Percentiles rank a stretch among this genome's conserved stretches.
These are phyloP conservation scores for Actinomucor elegans DNA, from an alignment of 371 early-diverging fungal species.

Conservation along the genomic window DNA sequence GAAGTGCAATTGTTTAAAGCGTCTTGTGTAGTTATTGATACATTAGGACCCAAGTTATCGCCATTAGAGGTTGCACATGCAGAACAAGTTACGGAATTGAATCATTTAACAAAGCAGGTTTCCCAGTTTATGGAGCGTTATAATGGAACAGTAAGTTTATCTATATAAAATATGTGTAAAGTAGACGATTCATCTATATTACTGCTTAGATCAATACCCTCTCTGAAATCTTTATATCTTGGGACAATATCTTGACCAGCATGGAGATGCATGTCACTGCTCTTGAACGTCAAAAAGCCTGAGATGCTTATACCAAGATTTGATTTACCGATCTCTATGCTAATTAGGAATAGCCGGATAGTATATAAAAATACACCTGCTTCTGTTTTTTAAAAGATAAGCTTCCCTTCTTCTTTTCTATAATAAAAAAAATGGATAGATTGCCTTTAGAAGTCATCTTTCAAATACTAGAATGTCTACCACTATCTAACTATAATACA, in stretches of 20 bases:
- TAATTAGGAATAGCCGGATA: too few species aligned
- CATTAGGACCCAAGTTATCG: conserved; percentile 45
- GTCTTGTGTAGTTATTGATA: conserved; percentile 37
- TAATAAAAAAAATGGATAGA: conserved; percentile 13
- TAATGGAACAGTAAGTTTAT: conserved; percentile 45
- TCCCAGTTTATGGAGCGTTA: conserved; percentile 54
- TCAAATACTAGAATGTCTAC: conserved; percentile 33
- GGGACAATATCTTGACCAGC: conserved; percentile 59
- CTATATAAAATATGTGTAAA: too few species aligned
- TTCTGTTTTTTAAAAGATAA: conserved; percentile 19
- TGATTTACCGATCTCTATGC: too few species aligned
- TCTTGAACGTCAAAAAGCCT: conserved; percentile 40
- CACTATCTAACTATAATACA: conserved; percentile 18
- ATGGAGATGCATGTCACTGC: conserved; percentile 55
- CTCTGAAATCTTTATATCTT: conserved; percentile 64
- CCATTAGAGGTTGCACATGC: conserved; percentile 50
- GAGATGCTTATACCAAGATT: too few species aligned
- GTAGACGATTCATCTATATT: neutral
- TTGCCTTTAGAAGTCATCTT: conserved; percentile 39
- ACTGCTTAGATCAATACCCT: conserved; percentile 55
- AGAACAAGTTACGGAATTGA: conserved; percentile 45
- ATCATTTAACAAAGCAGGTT: conserved; percentile 41
- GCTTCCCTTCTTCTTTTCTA: conserved; percentile 14
- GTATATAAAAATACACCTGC: neutral
- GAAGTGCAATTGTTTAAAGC: neutral